Evolutionary conservation across 257 asterid species (phyloP).

Genomic region (Nicotiana obtusifolia): DNA sequence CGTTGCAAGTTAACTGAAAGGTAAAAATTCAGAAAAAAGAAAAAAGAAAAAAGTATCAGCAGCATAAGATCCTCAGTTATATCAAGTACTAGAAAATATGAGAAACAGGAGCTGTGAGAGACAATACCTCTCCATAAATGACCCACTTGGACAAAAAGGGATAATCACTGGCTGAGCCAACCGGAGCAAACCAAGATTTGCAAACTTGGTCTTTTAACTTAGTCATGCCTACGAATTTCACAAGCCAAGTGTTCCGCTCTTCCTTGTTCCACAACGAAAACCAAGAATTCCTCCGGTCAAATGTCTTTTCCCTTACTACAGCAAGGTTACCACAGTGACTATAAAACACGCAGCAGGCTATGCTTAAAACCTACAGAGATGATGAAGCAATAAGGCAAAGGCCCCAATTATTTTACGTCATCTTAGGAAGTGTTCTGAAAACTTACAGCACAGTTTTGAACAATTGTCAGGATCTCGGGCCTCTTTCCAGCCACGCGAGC

Average conservation of each 20-base stretch:
- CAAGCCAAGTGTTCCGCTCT: conserved; percentile 76
- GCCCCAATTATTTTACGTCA: conserved; percentile 16
- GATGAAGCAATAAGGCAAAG: conserved; percentile 41
- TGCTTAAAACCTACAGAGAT: conserved; percentile 87
- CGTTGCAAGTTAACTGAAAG: conserved; percentile 73
- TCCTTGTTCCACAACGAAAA: conserved; percentile 73
- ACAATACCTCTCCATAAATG: conserved; percentile 88
- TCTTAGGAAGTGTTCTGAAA: conserved; percentile 16
- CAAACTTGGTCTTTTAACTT: conserved; percentile 88
- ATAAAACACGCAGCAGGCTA: conserved; percentile 99
- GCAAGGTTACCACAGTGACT: conserved; percentile 99
- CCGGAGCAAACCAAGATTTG: conserved; percentile 98
- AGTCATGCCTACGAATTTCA: conserved; percentile 74
- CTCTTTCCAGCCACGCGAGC: conserved; percentile 95
- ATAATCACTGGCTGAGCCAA: conserved; percentile 95
- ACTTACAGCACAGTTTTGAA: conserved; percentile 96
- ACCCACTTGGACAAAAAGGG: conserved; percentile 95
- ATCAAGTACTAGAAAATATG: neutral
- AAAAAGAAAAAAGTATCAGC: neutral
- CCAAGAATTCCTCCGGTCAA: conserved; percentile 71
- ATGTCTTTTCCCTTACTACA: conserved; percentile 55
- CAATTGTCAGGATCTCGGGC: conserved; percentile 76
- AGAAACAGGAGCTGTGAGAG: conserved; percentile 2
- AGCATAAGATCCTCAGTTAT: conserved; percentile 23
- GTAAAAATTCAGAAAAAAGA: conserved; percentile 6